Evolutionary conservation across 768 basidiomycete genomes (phyloP).

Genomic region (Collybia sp.): DNA sequence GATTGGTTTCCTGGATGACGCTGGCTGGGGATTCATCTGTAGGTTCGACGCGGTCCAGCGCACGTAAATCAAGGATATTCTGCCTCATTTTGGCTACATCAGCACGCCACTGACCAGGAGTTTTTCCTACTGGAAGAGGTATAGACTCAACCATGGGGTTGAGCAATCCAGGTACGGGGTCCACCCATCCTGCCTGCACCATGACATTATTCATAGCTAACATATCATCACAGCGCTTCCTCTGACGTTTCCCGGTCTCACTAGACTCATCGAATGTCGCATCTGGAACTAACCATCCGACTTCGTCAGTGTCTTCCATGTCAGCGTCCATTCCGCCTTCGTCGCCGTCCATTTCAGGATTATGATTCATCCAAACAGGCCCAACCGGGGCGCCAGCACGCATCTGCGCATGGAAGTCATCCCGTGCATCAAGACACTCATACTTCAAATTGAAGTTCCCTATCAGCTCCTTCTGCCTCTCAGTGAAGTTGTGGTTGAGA

Average conservation of each 20-base stretch:
- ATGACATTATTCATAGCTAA: background rate
- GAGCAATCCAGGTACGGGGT: background rate
- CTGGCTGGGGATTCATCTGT: too few species aligned
- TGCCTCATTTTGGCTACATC: background rate
- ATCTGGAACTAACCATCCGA: background rate
- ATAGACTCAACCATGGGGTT: background rate
- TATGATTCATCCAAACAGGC: background rate
- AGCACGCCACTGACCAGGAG: background rate
- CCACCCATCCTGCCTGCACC: background rate
- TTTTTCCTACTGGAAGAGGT: background rate
- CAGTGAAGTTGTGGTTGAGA: conserved; percentile 8
- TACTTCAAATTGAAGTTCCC: conserved; percentile 18
- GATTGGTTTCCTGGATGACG: background rate
- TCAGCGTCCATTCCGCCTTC: background rate
- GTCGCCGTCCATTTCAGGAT: background rate
- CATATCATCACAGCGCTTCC: background rate
- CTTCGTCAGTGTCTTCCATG: background rate
- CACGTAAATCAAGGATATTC: background rate
- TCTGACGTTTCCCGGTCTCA: background rate
- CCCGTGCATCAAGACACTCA: conserved; percentile 25
- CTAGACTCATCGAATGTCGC: background rate
- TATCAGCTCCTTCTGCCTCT: conserved; percentile 11
- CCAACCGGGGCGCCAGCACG: conserved; percentile 2
- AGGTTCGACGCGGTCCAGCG: too few species aligned
- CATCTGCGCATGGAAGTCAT: conserved; percentile 18